Evolutionary conservation across 2,329 filamentous ascomycete species (phyloP).

Genomic region (Ophiostoma himal-ulmi): DNA sequence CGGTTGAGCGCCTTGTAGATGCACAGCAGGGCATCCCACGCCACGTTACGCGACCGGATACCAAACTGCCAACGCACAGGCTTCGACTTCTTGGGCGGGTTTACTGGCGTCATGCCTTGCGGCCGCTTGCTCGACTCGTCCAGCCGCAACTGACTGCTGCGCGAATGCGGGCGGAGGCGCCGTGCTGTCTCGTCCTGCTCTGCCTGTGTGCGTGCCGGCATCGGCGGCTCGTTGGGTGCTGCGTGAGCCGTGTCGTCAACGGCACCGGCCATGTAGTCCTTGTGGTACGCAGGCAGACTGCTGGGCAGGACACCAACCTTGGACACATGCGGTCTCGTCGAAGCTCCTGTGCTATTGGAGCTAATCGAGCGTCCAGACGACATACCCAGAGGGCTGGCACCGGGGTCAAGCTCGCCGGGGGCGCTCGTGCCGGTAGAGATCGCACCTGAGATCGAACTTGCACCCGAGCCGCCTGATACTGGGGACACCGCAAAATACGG

Average conservation of each 20-base stretch:
- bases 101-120: conserved; percentile 57
- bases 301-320: conserved; percentile 90
- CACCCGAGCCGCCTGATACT: conserved; percentile 34
- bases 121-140: conserved; percentile 58
- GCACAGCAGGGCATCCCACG: conserved; percentile 88
- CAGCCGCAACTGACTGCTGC: conserved; percentile 62
- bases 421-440: conserved; percentile 44
- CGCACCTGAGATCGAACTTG: conserved; percentile 52
- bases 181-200: conserved; percentile 77
- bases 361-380: conserved; percentile 50
- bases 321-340: conserved; percentile 59
- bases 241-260: conserved; percentile 43
- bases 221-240: conserved; percentile 44
- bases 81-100: conserved; percentile 63
- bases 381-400: conserved; percentile 49
- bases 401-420: conserved; percentile 32
- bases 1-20: conserved; percentile 89
- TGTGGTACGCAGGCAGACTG: conserved; percentile 84
- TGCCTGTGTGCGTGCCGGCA: conserved; percentile 54
- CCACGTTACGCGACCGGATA: conserved; percentile 87
- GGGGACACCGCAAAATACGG: conserved; percentile 42
- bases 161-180: conserved; percentile 78
- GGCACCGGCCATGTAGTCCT: conserved; percentile 68
- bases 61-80: conserved; percentile 97
- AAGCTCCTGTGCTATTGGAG: conserved; percentile 43